phyloP scores from a whole-genome alignment of 805 yeast species.

The Priceomyces castillae region DNA sequence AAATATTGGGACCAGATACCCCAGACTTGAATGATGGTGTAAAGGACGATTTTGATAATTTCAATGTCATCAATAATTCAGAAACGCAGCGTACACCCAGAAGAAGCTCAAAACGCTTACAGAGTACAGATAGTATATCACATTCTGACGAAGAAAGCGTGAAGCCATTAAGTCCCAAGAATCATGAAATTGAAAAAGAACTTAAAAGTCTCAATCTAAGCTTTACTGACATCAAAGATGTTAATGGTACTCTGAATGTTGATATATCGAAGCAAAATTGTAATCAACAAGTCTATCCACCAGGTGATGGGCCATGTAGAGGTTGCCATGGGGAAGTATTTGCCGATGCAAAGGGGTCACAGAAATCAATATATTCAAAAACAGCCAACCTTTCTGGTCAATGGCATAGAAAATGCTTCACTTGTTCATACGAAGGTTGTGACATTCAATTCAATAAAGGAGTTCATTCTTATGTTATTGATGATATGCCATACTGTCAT shows the following conservation, averaged over 20 bases:
- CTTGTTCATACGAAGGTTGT: conserved; percentile 60
- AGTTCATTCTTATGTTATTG: conserved; percentile 68
- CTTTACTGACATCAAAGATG: not conserved
- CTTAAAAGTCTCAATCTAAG: conserved; percentile 28
- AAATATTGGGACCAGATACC: not conserved
- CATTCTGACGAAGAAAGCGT: conserved; percentile 10
- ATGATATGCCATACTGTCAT: conserved; percentile 81
- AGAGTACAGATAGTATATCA: not conserved
- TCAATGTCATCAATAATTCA: no score
- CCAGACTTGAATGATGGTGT: not conserved
- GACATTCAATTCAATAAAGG: conserved; percentile 53
- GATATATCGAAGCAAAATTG: not conserved
- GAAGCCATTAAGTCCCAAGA: conserved; percentile 35
- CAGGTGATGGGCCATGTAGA: conserved; percentile 83
- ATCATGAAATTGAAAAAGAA: conserved; percentile 31
- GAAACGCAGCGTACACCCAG: not conserved
- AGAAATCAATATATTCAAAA: conserved; percentile 76
- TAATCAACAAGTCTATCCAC: conserved; percentile 32
- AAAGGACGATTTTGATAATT: not conserved
- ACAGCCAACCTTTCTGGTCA: conserved; percentile 84
- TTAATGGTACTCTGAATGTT: not conserved
- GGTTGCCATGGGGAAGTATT: conserved; percentile 56
- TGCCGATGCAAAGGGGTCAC: conserved; percentile 33
- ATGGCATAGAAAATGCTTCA: conserved; percentile 90
- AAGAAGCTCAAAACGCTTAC: not conserved